phyloP scores from a whole-genome alignment of 257 asterid species.

The Nicotiana benthamiana region DNA sequence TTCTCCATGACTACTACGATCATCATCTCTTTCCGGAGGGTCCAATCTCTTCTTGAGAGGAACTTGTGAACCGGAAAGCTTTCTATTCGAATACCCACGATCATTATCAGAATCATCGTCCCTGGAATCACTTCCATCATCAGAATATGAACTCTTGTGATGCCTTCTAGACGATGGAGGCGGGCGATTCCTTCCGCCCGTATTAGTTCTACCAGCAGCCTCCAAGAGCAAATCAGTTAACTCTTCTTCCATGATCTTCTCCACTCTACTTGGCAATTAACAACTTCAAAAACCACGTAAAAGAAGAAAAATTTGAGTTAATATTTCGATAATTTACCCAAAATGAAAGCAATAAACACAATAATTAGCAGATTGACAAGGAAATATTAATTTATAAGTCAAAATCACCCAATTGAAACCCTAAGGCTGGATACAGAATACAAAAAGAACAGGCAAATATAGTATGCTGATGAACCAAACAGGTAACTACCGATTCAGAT shows the following conservation, averaged over 20 bases:
- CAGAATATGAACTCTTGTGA: constrained; percentile 53
- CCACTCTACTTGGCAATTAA: not conserved
- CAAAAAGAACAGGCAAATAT: not conserved
- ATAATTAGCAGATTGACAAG: not conserved
- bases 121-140: constrained; percentile 80
- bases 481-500: not conserved
- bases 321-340: not conserved
- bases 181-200: constrained; percentile 55
- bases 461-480: not conserved
- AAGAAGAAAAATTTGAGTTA: not conserved
- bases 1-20: constrained; percentile 51
- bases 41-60: constrained; percentile 93
- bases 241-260: constrained; percentile 65
- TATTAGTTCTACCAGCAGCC: constrained; percentile 84
- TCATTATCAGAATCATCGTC: constrained; percentile 83
- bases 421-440: not conserved
- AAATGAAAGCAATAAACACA: not conserved
- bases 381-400: not conserved
- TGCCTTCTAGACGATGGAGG: constrained; percentile 62
- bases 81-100: constrained; percentile 60
- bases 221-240: constrained; percentile 76
- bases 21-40: constrained; percentile 67
- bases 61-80: constrained; percentile 72
- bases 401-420: not conserved
- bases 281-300: not conserved